Base-by-base conservation (phyloP, 371 early-diverging fungal species). In the Phascolomyces articulosus region DNA sequence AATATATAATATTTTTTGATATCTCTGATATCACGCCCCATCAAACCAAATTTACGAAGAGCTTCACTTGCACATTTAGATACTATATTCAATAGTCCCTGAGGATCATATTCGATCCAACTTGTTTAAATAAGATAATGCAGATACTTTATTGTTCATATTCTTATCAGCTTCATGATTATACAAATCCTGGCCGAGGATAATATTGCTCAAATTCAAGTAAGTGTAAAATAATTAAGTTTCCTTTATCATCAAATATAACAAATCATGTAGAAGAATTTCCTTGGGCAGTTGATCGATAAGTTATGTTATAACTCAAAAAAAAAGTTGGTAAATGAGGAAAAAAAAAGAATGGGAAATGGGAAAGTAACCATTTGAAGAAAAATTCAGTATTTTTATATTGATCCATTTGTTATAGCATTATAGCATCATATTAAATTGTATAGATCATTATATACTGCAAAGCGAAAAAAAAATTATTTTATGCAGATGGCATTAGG, bases 231-330 rank as follows among this genome's bases (percentile, higher is more conserved):
- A 88, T 80, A 24, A 95, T 87, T 4, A 94, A 79, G 31, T 79
- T 66, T 51, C 95, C 95, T 21, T 74, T 74, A 40, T 78, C 70
- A 77, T 95, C 90, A 75, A 97, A 96, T 61, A 97, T 87, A 34
- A 96, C 85, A 76, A 96, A 95, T 6, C 97, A 88, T 53, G 96
- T 85, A 24, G 94, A 93, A 20, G 92, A 88, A 21, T 97, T 97
- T 66, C 97, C 97, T 76, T 95, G 93, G 77, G 96, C 97, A 63
- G 96, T 91, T 64, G 97, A 85, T 38, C 93, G 44, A 97, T 74
- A 72, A 86, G 90, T 20, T 0, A 3, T 44, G 40, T 21, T 2
- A 40, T n/a, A 54, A 27, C 21, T 24, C 15, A 41, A 41, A 7
- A 20, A 47, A 7, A n/a, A 51, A n/a, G n/a, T n/a, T n/a, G n/a